A percentile compares a stretch with the other conserved stretches of the same genome.
phyloP scores from a whole-genome alignment of 2,329 filamentous ascomycete species.

The Plectosphaerella cucumerina region DNA sequence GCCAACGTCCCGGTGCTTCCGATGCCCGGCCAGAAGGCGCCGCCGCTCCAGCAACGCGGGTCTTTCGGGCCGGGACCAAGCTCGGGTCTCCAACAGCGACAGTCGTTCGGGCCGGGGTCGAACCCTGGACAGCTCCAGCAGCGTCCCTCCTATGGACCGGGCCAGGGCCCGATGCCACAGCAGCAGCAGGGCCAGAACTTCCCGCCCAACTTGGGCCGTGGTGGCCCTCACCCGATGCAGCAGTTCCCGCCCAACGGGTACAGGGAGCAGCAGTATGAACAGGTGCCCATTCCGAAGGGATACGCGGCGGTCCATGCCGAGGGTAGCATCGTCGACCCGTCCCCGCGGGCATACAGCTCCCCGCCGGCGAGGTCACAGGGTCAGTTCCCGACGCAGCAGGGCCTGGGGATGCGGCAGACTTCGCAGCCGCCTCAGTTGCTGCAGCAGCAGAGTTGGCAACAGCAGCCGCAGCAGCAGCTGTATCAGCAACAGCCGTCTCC shows the following conservation, averaged over 20 bases:
- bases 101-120: neutral
- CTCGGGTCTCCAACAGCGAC: neutral
- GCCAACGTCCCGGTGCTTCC: neutral
- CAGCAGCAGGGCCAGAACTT: constrained; percentile 2
- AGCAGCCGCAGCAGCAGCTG: constrained; percentile 3
- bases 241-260: neutral
- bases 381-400: neutral
- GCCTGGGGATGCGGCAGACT: neutral
- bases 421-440: constrained; percentile 5
- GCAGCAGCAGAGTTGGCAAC: neutral
- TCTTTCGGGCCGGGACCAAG: neutral
- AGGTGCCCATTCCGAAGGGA: constrained; percentile 31
- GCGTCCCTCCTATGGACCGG: neutral
- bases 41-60: neutral
- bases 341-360: constrained; percentile 12
- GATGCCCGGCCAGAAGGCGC: neutral
- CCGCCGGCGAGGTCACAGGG: neutral
- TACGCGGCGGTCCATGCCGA: constrained; percentile 33
- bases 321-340: constrained; percentile 19
- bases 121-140: neutral
- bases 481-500: constrained; percentile 6
- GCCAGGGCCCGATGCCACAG: neutral
- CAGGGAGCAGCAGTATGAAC: constrained; percentile 30
- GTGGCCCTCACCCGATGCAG: neutral
- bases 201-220: neutral